Evolutionary conservation across 139 green algal genomes (phyloP).

Genomic region (Parachlorella kessleri): DNA sequence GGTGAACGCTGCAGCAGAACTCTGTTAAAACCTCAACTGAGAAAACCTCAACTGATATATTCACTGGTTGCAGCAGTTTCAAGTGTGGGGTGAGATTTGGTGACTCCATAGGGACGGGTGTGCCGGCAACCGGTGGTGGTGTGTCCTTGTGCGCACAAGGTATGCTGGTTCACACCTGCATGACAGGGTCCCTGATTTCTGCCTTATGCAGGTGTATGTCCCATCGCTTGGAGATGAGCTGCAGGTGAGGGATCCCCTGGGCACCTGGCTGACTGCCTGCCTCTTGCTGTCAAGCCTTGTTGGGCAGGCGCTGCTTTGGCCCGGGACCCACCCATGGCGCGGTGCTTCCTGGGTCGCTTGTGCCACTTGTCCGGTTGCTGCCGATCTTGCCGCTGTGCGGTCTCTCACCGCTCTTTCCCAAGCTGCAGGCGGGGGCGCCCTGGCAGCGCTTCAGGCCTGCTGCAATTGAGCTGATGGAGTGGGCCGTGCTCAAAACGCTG

Average conservation of each 20-base stretch:
- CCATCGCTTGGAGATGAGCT: not conserved
- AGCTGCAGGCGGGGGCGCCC: not conserved
- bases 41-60: no score
- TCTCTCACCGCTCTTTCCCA: not conserved
- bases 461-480: not conserved
- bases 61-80: no score
- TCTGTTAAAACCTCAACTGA: no score
- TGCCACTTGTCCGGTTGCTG: not conserved
- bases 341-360: not conserved
- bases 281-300: not conserved
- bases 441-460: not conserved
- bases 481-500: not conserved
- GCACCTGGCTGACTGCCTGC: not conserved
- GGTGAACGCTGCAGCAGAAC: no score
- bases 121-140: no score
- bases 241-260: not conserved
- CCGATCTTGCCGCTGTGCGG: not conserved
- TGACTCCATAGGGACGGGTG: no score
- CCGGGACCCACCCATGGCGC: not conserved
- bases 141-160: no score
- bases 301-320: not conserved
- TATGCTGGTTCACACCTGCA: no score
- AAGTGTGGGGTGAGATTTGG: no score
- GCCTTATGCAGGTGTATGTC: no score
- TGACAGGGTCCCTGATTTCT: no score